Evolutionary conservation across 192 early-diverging fungal genomes (phyloP).

Genomic region (Coemansia interrupta): DNA sequence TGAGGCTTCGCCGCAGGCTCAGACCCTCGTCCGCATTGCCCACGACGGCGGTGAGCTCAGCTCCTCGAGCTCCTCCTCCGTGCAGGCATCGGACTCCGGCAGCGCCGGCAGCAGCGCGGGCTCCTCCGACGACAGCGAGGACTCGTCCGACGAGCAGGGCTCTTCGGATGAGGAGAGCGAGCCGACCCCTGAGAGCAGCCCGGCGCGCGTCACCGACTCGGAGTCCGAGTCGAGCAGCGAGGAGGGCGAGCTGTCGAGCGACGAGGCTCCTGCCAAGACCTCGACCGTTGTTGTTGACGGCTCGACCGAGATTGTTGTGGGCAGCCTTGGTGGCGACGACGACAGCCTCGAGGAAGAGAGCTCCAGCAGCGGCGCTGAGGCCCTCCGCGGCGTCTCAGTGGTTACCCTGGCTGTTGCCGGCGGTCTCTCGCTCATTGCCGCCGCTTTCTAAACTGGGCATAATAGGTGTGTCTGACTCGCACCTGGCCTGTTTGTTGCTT

Average conservation of each 20-base stretch:
- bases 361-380: conserved; percentile 4
- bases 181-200: no score
- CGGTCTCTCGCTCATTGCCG: conserved; percentile 18
- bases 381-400: conserved; percentile 6
- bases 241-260: conserved; percentile 2
- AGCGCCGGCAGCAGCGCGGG: background rate
- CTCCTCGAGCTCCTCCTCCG: background rate
- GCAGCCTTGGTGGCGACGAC: background rate
- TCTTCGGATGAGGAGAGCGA: background rate
- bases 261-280: background rate
- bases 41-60: conserved; percentile 4
- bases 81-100: background rate
- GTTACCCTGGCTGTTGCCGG: conserved; percentile 24
- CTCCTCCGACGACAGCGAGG: background rate
- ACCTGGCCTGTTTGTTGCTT: background rate
- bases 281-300: conserved; percentile 6
- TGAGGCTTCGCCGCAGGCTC: conserved; percentile 6
- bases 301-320: background rate
- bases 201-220: no score
- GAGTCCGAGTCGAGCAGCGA: background rate
- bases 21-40: conserved; percentile 17
- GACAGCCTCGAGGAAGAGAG: conserved; percentile 5
- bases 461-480: background rate
- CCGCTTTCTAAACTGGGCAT: conserved; percentile 24
- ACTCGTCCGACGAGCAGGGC: background rate